Evolutionary conservation across 2,329 filamentous ascomycete species (phyloP), one percentile per base, ranked within the genome.

Genomic region (Fusarium veterinarium): DNA sequence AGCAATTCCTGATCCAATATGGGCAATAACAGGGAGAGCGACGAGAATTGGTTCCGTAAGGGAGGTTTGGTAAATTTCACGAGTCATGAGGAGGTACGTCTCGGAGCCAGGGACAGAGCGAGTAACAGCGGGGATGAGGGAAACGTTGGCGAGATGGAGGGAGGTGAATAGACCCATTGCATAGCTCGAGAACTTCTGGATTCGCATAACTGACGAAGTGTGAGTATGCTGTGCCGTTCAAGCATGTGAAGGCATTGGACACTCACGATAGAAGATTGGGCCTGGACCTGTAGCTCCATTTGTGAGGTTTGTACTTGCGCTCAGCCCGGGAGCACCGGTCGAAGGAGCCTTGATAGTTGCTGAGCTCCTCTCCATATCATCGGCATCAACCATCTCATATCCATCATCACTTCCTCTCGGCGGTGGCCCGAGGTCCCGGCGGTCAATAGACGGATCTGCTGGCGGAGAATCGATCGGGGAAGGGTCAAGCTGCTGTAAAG

Each of bases 181-280:
- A 84, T 97, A 97, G 74, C 93, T 94, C 2, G 94, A 96, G 86
- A 97, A 97, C 80, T 91, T 92, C 81, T 98, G 96, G 40, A 96
- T 86, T 52, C 93, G 90, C 51, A 78, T 78, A 23, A 80, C 77
- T 78, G 42, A 19, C n/a, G 20, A 23, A 46, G 20, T 44, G 25
- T 71, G 37, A 71, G 67, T 45, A 57, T 44, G 9, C 16, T 55
- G 11, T 28, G 30, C 37, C 38, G 17, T 20, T 11, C 12, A 45
- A 28, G 5, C 13, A 65, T 16, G 30, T 19, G 10, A 13, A 45
- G 16, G 59, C 11, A 56, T 53, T 60, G 25, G 31, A 25, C 51
- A 84, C 89, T 42, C 85, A 95, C 93, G 84, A 83, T 95, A 96
- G 83, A 91, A 95, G 77, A 93, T 90, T 63, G 92, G 87, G 13